Evolutionary conservation across 768 basidiomycete species (phyloP).

Genomic region (Suillus subluteus): DNA sequence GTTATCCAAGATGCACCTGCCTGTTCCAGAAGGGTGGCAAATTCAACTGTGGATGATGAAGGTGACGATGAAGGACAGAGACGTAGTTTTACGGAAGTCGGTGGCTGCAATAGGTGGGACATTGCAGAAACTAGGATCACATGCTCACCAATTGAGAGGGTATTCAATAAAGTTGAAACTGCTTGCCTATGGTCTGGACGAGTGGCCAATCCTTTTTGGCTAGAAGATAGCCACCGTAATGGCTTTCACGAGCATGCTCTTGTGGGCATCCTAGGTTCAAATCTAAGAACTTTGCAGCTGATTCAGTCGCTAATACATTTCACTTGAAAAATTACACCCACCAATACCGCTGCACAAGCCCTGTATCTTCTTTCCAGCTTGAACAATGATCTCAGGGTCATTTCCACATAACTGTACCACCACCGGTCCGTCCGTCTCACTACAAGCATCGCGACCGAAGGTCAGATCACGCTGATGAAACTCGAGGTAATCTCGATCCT

Average conservation of each 20-base stretch:
- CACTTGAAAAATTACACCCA: slow-evolving; percentile 31
- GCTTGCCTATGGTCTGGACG: slow-evolving; percentile 64
- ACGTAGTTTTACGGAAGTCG: slow-evolving; percentile 66
- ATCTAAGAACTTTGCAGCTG: slow-evolving; percentile 46
- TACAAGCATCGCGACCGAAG: not conserved
- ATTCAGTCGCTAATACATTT: slow-evolving; percentile 7
- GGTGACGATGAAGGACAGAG: slow-evolving; percentile 52
- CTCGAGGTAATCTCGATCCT: slow-evolving; percentile 67
- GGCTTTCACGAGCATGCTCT: slow-evolving; percentile 63
- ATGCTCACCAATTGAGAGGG: not conserved
- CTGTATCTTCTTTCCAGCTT: slow-evolving; percentile 63
- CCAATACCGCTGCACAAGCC: slow-evolving; percentile 71
- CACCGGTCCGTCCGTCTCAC: slow-evolving; percentile 43
- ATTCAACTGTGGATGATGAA: slow-evolving; percentile 51
- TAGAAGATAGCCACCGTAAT: slow-evolving; percentile 78
- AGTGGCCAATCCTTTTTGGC: slow-evolving; percentile 73
- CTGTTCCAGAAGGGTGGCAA: slow-evolving; percentile 62
- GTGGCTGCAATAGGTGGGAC: slow-evolving; percentile 62
- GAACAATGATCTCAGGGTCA: slow-evolving; percentile 61
- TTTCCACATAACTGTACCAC: slow-evolving; percentile 79
- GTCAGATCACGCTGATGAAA: slow-evolving; percentile 62
- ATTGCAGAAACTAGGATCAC: slow-evolving; percentile 59
- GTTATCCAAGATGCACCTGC: slow-evolving; percentile 73
- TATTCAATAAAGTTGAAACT: not conserved
- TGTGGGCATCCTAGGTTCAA: slow-evolving; percentile 84